Evolutionary conservation across 192 early-diverging fungal genomes (phyloP).

Genomic region (Coemansia sp.): DNA sequence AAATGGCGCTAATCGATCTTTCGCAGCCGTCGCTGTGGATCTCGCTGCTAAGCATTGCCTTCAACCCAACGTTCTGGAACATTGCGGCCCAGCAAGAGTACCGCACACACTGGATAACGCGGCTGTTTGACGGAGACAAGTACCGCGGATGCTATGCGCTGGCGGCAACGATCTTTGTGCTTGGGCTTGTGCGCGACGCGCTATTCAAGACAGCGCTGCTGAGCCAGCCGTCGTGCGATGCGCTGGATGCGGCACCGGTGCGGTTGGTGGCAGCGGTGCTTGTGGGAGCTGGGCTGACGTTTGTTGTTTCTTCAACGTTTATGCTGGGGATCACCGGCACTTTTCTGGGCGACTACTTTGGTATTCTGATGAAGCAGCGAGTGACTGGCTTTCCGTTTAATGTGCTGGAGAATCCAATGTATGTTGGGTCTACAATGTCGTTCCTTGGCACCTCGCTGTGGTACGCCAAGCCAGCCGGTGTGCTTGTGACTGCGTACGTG

Average conservation of each 20-base stretch:
- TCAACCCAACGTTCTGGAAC: conserved; percentile 92
- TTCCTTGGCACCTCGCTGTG: conserved; percentile 84
- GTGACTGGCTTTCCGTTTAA: conserved; percentile 93
- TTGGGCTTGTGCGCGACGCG: conserved; percentile 82
- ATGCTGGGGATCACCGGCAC: conserved; percentile 87
- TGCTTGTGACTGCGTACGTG: conserved; percentile 68
- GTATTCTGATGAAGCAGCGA: conserved; percentile 82
- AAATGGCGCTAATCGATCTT: conserved; percentile 57
- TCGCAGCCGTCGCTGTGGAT: conserved; percentile 67
- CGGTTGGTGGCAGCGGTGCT: conserved; percentile 55
- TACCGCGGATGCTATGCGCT: conserved; percentile 77
- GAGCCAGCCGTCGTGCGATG: conserved; percentile 61
- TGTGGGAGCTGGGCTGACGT: conserved; percentile 65
- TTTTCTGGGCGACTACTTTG: conserved; percentile 94
- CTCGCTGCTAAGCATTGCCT: conserved; percentile 69
- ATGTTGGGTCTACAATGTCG: conserved; percentile 83
- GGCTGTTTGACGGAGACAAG: conserved; percentile 66
- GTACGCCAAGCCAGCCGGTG: conserved; percentile 70
- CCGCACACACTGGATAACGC: conserved; percentile 68
- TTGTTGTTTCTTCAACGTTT: conserved; percentile 84
- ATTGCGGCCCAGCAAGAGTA: conserved; percentile 84
- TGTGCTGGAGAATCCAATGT: conserved; percentile 93
- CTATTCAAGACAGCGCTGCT: conserved; percentile 72
- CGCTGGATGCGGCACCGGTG: conserved; percentile 54
- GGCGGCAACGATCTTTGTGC: conserved; percentile 75